Evolutionary conservation across 1,284 basidiomycete genomes (phyloP), one percentile per base, ranked within the genome.

Genomic region (Puccinia coronata): DNA sequence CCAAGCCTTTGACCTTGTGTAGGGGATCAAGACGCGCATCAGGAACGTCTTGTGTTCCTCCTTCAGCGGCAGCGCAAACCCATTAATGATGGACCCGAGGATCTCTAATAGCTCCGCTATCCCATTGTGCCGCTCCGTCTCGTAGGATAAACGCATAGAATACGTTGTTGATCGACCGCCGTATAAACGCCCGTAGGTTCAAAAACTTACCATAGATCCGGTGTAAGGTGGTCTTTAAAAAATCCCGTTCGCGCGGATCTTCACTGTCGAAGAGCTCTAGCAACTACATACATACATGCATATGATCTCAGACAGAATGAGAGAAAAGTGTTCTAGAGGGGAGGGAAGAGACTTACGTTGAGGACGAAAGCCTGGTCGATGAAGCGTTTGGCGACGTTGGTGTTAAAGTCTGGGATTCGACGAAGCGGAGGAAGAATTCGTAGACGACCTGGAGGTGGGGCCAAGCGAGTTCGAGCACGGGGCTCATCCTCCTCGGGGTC

Each of bases 401-500:
- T 96, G 89, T 98, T 98, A 89, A 99, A 98, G 86, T 99, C 97
- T 16, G 94, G 93, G 85, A 92, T 87, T 99, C 97, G 82, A 99
- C 94, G 85, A 99, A 99, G 79, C 97, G 93, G 51, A 99, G 91
- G 91, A 99, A 99, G 88, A 99, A 98, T 87, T 99, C 97, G 88
- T 99, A 99, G 75, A 99, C 97, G 84, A 99, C 96, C 87, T 99
- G 96, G 80, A 99, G 90, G 87, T 99, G 97, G 41, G 97, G 97
- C 97, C 97, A 99, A 23, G 97, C 97, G 78, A 99, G 92, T 86
- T 99, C 97, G 82, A 99, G 90, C 3, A 99, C 96, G n/a, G 9
- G 97, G 97, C 85, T 99, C 97, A 85, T 99, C 97, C 88, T 99
- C 97, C 88, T 99, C 97, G 18, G 97, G 97, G 86, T 99, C 97